Evolutionary conservation across 148 eudicot genomes (phyloP).

Genomic region (Rhododendron mucronatum): DNA sequence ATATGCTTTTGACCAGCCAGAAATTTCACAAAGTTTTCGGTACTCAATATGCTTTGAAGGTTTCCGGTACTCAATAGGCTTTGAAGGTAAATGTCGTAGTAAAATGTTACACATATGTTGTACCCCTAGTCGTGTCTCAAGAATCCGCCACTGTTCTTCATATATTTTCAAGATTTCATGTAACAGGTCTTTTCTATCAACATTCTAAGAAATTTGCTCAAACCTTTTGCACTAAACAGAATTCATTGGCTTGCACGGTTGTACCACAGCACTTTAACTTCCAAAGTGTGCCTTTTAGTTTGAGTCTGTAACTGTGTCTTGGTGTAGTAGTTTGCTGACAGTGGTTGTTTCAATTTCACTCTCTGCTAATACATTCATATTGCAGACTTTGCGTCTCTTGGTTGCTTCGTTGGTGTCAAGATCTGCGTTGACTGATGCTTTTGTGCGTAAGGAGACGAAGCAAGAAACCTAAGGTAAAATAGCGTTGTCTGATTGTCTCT

Average conservation of each 20-base stretch:
- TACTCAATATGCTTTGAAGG: too few species aligned
- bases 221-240: background rate
- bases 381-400: too few species aligned
- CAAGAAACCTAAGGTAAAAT: constrained; percentile 1
- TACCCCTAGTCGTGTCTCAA: background rate
- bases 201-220: background rate
- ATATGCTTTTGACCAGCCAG: background rate
- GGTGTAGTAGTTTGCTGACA: too few species aligned
- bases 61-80: background rate
- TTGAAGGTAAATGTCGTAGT: background rate
- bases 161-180: background rate
- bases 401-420: too few species aligned
- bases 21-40: background rate
- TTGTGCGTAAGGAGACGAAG: background rate
- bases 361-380: too few species aligned
- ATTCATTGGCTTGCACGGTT: background rate
- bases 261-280: background rate
- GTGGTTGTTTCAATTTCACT: too few species aligned
- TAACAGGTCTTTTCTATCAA: background rate
- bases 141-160: background rate
- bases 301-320: background rate
- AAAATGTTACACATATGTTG: background rate
- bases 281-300: background rate
- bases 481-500: background rate
- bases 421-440: constrained; percentile 10